phyloP scores from a whole-genome alignment of 768 basidiomycete species.

The Tricholoma terreum region DNA sequence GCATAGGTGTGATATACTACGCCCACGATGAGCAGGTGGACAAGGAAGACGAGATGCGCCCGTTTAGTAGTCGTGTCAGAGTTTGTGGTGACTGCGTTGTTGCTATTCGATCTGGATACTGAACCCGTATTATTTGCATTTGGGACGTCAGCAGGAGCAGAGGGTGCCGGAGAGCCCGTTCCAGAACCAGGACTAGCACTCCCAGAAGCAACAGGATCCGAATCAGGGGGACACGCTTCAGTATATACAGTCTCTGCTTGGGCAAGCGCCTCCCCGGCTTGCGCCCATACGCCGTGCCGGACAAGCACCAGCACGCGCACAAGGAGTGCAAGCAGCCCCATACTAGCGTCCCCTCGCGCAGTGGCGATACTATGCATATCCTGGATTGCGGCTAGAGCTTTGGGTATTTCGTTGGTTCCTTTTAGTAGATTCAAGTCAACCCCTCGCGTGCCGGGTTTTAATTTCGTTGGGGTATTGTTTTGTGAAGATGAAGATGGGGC shows the following conservation, averaged over 20 bases:
- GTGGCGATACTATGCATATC: conserved; percentile 27
- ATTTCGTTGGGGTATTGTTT: conserved; percentile 3
- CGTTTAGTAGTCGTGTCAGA: conserved; percentile 19
- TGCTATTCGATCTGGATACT: background rate
- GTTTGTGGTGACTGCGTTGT: conserved; percentile 12
- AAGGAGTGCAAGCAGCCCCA: conserved; percentile 42
- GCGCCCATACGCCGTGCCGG: conserved; percentile 51
- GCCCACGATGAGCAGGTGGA: conserved; percentile 63
- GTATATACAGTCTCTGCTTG: conserved; percentile 38
- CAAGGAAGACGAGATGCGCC: conserved; percentile 24
- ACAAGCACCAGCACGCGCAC: conserved; percentile 55
- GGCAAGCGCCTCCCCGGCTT: conserved; percentile 45
- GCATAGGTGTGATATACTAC: conserved; percentile 61
- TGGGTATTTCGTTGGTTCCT: conserved; percentile 11
- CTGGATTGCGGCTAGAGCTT: conserved; percentile 31
- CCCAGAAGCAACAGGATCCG: background rate
- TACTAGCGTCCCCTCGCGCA: background rate
- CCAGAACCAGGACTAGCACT: background rate
- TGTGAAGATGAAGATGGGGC: conserved; percentile 5
- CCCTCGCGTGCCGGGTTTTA: background rate
- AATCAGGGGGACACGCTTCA: background rate
- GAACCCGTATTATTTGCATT: background rate
- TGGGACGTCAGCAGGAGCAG: too few species aligned
- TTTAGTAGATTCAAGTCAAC: background rate
- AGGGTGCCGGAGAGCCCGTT: background rate